Percentiles rank a stretch among this genome's conserved stretches.
phyloP scores from a whole-genome alignment of 495 filamentous ascomycete genomes.

The Hyaloscypha bicolor region DNA sequence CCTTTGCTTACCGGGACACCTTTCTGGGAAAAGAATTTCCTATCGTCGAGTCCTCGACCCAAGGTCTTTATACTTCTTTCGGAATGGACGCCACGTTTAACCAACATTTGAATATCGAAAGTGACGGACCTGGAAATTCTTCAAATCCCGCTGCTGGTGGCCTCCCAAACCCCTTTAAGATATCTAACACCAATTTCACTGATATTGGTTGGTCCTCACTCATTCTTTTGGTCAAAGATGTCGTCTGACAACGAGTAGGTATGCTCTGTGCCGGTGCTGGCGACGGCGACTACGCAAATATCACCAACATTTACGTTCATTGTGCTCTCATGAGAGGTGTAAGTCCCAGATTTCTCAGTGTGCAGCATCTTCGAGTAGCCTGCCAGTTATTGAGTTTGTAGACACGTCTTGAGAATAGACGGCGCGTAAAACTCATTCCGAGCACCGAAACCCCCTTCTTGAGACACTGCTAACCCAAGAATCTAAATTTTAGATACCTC shows the following conservation, averaged over 20 bases:
- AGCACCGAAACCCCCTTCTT: too few relatives aligned
- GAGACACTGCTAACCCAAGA: too few relatives aligned
- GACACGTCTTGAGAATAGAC: too few relatives aligned
- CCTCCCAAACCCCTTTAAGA: conserved; percentile 36
- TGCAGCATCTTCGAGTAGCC: too few relatives aligned
- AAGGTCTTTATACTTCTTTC: too few relatives aligned
- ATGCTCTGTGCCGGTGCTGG: conserved; percentile 34
- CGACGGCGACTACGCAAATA: conserved; percentile 39
- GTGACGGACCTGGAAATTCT: background rate
- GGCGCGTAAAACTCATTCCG: too few relatives aligned
- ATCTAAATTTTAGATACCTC: conserved; percentile 11
- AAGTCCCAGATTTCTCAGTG: too few relatives aligned
- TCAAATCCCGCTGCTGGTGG: background rate
- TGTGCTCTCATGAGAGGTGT: conserved; percentile 45
- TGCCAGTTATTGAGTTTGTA: too few relatives aligned
- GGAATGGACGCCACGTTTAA: too few relatives aligned
- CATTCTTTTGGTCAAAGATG: background rate
- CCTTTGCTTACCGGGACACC: conserved; percentile 41
- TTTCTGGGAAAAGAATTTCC: conserved; percentile 33
- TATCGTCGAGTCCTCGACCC: background rate
- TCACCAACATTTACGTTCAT: conserved; percentile 40
- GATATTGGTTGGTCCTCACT: conserved; percentile 30
- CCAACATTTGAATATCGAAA: too few relatives aligned
- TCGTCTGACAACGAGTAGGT: conserved; percentile 15
- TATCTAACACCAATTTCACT: conserved; percentile 27